These are phyloP conservation scores for Zalaria sp. DNA, from an alignment of 2,329 filamentous ascomycete genomes.

Conservation along the genomic window DNA sequence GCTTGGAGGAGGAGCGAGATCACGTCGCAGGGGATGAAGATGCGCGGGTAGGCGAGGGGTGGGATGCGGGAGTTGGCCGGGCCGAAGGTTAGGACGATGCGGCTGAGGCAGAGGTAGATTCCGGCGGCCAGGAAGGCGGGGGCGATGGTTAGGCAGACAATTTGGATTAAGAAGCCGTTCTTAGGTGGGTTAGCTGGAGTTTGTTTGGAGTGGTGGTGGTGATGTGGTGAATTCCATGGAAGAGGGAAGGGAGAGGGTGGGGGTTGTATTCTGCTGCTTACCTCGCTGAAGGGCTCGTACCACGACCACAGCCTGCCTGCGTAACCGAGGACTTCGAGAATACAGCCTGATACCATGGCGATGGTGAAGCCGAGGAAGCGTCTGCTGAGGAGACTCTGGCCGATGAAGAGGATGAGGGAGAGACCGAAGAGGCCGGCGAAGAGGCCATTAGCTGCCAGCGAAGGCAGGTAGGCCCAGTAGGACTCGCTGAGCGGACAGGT, in stretches of 20 bases:
- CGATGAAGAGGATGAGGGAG: constrained; percentile 26
- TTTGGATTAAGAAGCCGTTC: constrained; percentile 26
- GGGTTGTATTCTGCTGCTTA: too few relatives aligned
- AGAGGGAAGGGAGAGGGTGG: too few relatives aligned
- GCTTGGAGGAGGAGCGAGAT: constrained; percentile 44
- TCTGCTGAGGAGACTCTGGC: constrained; percentile 29
- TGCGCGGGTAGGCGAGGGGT: constrained; percentile 32
- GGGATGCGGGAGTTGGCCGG: constrained; percentile 24
- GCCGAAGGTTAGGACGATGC: constrained; percentile 30
- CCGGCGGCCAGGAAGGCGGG: constrained; percentile 32
- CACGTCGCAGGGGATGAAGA: constrained; percentile 37
- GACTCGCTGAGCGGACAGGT: neutral
- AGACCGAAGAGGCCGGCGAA: constrained; percentile 38
- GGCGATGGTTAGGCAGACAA: constrained; percentile 27
- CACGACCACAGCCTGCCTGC: constrained; percentile 27
- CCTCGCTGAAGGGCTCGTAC: constrained; percentile 25
- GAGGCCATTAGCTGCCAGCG: constrained; percentile 37
- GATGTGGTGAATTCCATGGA: neutral
- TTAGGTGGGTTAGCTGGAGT: neutral
- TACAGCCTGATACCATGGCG: constrained; percentile 23
- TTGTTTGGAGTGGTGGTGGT: neutral
- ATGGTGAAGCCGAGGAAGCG: constrained; percentile 32
- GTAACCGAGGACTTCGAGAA: constrained; percentile 29
- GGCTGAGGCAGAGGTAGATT: constrained; percentile 33
- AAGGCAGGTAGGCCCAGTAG: constrained; percentile 32